Evolutionary conservation across 768 basidiomycete genomes (phyloP), one percentile per base, ranked within the genome.

Genomic region (Collybia nuda): DNA sequence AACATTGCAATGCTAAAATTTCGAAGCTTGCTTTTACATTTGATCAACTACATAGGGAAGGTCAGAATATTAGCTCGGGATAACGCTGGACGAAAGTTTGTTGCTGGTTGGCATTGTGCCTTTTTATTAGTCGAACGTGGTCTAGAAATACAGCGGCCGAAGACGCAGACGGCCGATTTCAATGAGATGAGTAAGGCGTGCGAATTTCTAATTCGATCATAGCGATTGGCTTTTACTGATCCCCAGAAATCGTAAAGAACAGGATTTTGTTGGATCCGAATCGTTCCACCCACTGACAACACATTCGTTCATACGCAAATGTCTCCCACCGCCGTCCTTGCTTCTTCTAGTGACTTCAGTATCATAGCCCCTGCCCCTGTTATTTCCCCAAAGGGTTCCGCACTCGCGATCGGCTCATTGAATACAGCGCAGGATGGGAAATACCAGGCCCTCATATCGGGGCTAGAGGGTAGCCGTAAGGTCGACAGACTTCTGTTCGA

Each of bases 401-500:
- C 81, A 6, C 77, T 94, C 44, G 87, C 80, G 46, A 82, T 95
- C 55, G 90, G 92, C 48, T 91, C 91, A 6, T 80, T 86, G 17
- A 71, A 78, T 3, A 88, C 90, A 0, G 92, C 91, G 3, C 78
- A 82, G 63, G 82, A 91, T 61, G 93, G 92, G 26, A 79, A 76
- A 63, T 93, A 92, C 63, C 90, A 93, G 65, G 66, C 78, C 1
- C 69, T 90, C 53, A 76, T 91, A 45, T 75, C 81, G 6, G 72
- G 76, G 55, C 69, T 92, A 51, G 80, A 82, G 65, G 67, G 66
- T 50, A 75, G 73, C 15, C 67, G 77, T 54, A 61, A 70, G 28
- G 84, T 91, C 24, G 90, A 94, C 59, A 85, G 79, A 60, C 85
- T 92, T 62, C 82, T 94, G 73, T 69, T 93, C 23, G 92, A 95